Evolutionary conservation across 1,139 yeast species (phyloP).

Genomic region (Taphrina deformans): DNA sequence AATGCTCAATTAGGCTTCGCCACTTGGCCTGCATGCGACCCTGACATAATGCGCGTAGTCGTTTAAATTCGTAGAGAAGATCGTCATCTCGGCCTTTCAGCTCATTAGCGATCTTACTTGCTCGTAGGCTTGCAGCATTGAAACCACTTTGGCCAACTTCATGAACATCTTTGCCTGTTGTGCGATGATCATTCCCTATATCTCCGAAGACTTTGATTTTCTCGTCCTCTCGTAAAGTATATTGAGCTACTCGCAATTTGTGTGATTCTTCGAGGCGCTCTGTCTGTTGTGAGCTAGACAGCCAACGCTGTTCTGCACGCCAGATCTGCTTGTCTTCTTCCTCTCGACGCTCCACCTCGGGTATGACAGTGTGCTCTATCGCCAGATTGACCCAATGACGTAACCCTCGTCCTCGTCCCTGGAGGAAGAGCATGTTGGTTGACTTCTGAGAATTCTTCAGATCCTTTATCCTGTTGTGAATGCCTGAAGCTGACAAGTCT

Average conservation of each 20-base stretch:
- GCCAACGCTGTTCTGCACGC: constrained; percentile 9
- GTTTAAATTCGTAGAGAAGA: constrained; percentile 3
- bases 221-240: background rate
- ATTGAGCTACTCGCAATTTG: background rate
- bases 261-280: background rate
- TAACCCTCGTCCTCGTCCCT: background rate
- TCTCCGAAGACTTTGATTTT: constrained; percentile 12
- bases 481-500: background rate
- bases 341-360: constrained; percentile 17
- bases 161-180: constrained; percentile 2
- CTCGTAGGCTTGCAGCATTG: background rate
- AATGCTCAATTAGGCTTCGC: constrained; percentile 17
- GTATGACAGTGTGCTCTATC: constrained; percentile 12
- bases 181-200: constrained; percentile 11
- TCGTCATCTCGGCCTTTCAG: constrained; percentile 4
- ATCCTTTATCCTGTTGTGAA: background rate
- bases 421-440: background rate
- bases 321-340: constrained; percentile 2
- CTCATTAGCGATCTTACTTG: background rate
- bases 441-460: background rate
- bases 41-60: constrained; percentile 6
- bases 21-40: constrained; percentile 20
- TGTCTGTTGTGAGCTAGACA: background rate
- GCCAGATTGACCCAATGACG: constrained; percentile 15
- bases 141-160: background rate